A percentile compares a stretch with the other conserved stretches of the same genome.
Evolutionary conservation across 176 grass and related monocot species (phyloP).

Genomic region (Dendrocalamus sinicus): DNA sequence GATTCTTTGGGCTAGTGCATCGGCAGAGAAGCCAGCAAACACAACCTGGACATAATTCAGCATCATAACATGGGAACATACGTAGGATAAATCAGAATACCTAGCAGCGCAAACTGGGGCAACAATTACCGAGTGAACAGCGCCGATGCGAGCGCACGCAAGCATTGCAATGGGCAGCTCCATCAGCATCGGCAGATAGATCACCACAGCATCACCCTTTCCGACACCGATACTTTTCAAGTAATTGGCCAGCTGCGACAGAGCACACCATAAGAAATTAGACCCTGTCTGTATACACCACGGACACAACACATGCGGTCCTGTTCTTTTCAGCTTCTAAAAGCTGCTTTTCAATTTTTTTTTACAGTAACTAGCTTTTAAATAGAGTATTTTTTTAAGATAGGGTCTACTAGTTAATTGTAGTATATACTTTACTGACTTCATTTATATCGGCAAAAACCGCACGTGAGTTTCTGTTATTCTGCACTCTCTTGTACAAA

Average conservation of each 20-base stretch:
- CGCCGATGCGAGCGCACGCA: constrained; percentile 89
- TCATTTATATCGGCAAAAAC: too few species aligned
- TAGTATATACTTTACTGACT: too few species aligned
- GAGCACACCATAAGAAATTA: constrained; percentile 34
- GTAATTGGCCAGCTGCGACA: constrained; percentile 78
- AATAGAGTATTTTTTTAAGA: too few species aligned
- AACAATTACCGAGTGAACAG: constrained; percentile 84
- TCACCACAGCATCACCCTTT: constrained; percentile 87
- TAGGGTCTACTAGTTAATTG: too few species aligned
- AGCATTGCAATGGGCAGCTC: constrained; percentile 96
- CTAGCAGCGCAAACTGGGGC: neutral
- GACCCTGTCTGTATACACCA: neutral
- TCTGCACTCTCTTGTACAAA: too few species aligned
- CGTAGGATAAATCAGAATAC: constrained; percentile 15
- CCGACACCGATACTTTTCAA: constrained; percentile 71
- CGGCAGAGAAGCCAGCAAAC: constrained; percentile 93
- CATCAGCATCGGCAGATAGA: constrained; percentile 96
- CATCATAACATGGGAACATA: constrained; percentile 6
- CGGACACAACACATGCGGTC: neutral
- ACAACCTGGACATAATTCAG: constrained; percentile 66
- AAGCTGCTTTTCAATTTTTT: too few species aligned
- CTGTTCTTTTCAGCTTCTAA: too few species aligned
- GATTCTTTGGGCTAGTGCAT: constrained; percentile 87
- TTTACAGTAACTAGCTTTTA: too few species aligned
- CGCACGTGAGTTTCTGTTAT: too few species aligned